These are phyloP conservation scores for Fusarium transvaalense DNA, from an alignment of 2,329 filamentous ascomycete species.

Conservation along the genomic window DNA sequence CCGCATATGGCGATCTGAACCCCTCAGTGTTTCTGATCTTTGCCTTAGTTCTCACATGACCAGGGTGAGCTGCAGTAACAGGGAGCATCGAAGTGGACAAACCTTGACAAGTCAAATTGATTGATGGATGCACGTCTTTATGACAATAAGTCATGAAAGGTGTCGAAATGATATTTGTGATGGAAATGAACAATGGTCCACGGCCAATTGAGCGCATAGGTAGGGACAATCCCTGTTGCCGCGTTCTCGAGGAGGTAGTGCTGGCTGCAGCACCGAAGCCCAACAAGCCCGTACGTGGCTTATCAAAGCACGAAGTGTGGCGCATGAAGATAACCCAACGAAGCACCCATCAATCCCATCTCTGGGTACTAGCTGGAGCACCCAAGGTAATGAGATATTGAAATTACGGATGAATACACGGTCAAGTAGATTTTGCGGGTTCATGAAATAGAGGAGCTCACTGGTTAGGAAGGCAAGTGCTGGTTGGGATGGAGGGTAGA, in stretches of 20 bases:
- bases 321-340: not conserved
- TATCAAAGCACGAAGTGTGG: not conserved
- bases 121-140: not conserved
- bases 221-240: not conserved
- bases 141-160: not conserved
- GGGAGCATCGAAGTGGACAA: conserved; percentile 1
- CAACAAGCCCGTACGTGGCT: not conserved
- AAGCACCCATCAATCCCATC: not conserved
- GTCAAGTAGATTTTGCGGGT: not conserved
- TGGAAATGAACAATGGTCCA: not conserved
- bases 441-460: not conserved
- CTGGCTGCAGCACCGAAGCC: not conserved
- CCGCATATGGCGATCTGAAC: not conserved
- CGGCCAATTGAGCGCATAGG: not conserved
- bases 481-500: not conserved
- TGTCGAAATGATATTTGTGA: not conserved
- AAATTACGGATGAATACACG: not conserved
- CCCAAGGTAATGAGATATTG: not conserved
- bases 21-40: not conserved
- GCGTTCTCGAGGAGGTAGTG: not conserved
- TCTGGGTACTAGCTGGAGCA: not conserved
- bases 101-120: conserved; percentile 5
- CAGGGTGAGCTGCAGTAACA: conserved; percentile 37
- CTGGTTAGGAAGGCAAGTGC: not conserved
- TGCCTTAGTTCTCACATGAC: conserved; percentile 43